These are phyloP conservation scores for Lactarius vividus DNA, from an alignment of 768 basidiomycete genomes.

Conservation along the genomic window DNA sequence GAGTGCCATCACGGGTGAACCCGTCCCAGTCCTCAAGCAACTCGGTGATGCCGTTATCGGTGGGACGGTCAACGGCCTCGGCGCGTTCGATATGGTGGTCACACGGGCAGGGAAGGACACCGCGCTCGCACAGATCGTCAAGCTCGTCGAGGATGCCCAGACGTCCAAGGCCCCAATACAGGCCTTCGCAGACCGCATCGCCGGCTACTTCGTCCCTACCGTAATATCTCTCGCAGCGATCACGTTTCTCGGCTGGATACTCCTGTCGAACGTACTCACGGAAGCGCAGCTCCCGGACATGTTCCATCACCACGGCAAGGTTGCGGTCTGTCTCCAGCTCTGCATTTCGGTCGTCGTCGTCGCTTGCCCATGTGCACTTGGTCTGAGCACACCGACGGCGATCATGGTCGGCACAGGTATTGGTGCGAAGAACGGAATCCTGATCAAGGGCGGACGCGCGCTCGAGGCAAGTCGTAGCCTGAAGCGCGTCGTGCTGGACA, in stretches of 20 bases:
- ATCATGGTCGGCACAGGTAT: slow-evolving; percentile 99
- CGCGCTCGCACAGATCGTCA: slow-evolving; percentile 93
- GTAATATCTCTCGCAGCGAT: slow-evolving; percentile 79
- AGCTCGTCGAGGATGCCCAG: slow-evolving; percentile 96
- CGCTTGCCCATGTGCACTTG: slow-evolving; percentile 96
- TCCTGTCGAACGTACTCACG: slow-evolving; percentile 57
- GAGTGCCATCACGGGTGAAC: slow-evolving; percentile 95
- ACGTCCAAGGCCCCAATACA: slow-evolving; percentile 98
- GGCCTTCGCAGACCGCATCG: slow-evolving; percentile 90
- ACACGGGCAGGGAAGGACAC: slow-evolving; percentile 96
- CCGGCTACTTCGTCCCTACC: slow-evolving; percentile 91
- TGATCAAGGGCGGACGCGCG: slow-evolving; percentile 96
- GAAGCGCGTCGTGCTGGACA: slow-evolving; percentile 85
- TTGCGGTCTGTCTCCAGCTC: slow-evolving; percentile 92
- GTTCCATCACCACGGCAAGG: slow-evolving; percentile 82
- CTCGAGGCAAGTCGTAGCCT: slow-evolving; percentile 87
- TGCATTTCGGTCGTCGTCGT: slow-evolving; percentile 98
- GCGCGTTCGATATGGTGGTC: slow-evolving; percentile 96
- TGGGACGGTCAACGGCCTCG: slow-evolving; percentile 94
- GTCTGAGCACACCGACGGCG: slow-evolving; percentile 93
- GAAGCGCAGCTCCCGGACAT: slow-evolving; percentile 69
- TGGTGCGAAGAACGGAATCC: slow-evolving; percentile 93
- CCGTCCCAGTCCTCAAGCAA: slow-evolving; percentile 82
- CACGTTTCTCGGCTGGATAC: slow-evolving; percentile 84
- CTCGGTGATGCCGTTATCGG: slow-evolving; percentile 87